Conservation (phyloP, 371 early-diverging fungal species). For the Mortierella sp. region DNA sequence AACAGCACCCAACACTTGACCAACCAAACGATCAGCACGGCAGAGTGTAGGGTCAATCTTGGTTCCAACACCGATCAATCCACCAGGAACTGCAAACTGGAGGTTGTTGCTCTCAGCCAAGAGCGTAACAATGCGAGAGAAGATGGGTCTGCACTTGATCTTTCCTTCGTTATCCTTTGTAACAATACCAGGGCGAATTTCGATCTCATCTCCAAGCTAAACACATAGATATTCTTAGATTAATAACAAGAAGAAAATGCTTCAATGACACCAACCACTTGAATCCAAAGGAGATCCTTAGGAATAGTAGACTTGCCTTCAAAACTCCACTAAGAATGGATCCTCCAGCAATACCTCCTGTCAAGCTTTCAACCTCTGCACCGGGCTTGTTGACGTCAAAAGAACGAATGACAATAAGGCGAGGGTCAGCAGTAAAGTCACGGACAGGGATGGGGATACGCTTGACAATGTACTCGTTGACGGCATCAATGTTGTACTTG, state of each 20-base stretch:
- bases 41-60: conserved; percentile 99
- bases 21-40: conserved; percentile 99
- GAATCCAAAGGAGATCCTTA: no score
- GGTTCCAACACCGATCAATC: conserved; percentile 99
- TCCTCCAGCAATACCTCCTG: conserved; percentile 99
- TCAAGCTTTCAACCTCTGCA: conserved; percentile 93
- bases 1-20: conserved; percentile 98
- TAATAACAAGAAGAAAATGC: not conserved
- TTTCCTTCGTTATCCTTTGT: conserved; percentile 93
- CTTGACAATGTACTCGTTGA: conserved; percentile 99
- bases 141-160: conserved; percentile 93
- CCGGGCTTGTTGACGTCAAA: conserved; percentile 99
- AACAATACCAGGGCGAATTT: conserved; percentile 99
- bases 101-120: conserved; percentile 96
- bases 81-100: conserved; percentile 99
- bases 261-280: not conserved
- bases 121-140: conserved; percentile 94
- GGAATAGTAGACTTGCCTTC: conserved; percentile 56
- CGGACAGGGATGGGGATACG: conserved; percentile 98
- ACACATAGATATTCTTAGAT: not conserved
- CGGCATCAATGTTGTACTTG: conserved; percentile 99
- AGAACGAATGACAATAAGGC: conserved; percentile 99
- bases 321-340: conserved; percentile 97
- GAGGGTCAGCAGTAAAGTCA: conserved; percentile 93
- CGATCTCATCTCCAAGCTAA: conserved; percentile 79